Evolutionary conservation across 2,329 filamentous ascomycete species (phyloP).

Genomic region (Metarhizium anisopliae): DNA sequence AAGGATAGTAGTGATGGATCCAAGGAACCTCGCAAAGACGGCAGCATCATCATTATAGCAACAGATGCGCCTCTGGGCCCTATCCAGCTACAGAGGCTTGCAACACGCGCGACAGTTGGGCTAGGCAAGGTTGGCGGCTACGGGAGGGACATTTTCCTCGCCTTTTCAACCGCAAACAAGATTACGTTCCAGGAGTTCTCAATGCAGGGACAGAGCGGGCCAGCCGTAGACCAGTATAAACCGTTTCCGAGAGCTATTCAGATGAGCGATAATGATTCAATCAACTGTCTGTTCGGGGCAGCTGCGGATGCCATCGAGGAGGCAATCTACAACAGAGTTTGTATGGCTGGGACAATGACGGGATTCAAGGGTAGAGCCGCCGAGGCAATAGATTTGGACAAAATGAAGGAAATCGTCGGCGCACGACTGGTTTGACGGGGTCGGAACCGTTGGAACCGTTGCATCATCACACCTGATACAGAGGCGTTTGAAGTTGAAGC

Average conservation of each 20-base stretch:
- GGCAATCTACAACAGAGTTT: conserved; percentile 55
- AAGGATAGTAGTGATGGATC: neutral
- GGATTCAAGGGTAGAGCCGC: conserved; percentile 40
- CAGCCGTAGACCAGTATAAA: neutral
- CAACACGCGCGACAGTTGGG: conserved; percentile 52
- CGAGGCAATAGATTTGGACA: conserved; percentile 39
- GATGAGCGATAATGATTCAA: conserved; percentile 45
- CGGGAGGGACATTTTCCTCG: conserved; percentile 57
- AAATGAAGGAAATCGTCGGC: conserved; percentile 36
- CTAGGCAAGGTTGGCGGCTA: conserved; percentile 51
- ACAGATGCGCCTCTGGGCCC: conserved; percentile 23
- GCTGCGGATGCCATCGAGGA: conserved; percentile 55
- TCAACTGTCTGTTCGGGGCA: conserved; percentile 53
- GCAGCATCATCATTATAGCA: conserved; percentile 25
- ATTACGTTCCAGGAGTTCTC: conserved; percentile 26
- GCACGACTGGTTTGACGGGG: conserved; percentile 19
- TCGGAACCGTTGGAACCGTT: neutral
- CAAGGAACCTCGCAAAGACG: conserved; percentile 20
- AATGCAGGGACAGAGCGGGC: conserved; percentile 11
- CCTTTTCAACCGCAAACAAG: conserved; percentile 53
- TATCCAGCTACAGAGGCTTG: conserved; percentile 34
- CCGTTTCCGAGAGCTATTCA: conserved; percentile 20
- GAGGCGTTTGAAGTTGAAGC: neutral
- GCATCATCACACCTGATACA: neutral
- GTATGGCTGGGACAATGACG: conserved; percentile 49